phyloP scores from a whole-genome alignment of 129 eudicot genomes.

The Tanacetum coccineum region DNA sequence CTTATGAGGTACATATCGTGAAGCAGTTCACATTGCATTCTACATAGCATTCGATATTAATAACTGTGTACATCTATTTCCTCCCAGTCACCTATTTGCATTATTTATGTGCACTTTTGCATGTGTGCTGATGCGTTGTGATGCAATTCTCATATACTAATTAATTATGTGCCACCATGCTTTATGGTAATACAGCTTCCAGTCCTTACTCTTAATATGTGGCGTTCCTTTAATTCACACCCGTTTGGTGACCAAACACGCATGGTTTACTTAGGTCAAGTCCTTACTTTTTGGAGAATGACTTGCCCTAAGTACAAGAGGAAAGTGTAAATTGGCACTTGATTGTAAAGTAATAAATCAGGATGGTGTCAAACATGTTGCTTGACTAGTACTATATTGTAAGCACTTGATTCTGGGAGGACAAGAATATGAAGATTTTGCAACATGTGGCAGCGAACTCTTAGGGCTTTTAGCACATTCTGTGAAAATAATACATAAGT shows the following conservation, averaged over 20 bases:
- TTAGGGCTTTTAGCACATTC: neutral
- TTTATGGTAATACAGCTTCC: slow-evolving; percentile 13
- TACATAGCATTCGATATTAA: neutral
- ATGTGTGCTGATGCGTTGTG: neutral
- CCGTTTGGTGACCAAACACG: slow-evolving; percentile 14
- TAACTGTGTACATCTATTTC: neutral
- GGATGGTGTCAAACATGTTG: slow-evolving; percentile 6
- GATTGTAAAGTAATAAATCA: slow-evolving; percentile 13
- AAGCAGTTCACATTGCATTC: neutral
- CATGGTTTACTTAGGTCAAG: neutral
- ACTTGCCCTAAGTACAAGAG: neutral
- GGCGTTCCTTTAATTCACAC: neutral
- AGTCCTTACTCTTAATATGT: too few relatives aligned
- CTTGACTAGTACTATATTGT: neutral
- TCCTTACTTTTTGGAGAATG: neutral
- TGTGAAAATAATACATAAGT: neutral
- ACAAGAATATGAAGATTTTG: slow-evolving; percentile 4
- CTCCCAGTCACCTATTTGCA: neutral
- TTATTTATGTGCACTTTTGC: neutral
- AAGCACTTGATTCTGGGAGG: neutral
- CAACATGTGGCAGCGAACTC: slow-evolving; percentile 8
- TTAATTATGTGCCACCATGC: slow-evolving; percentile 6
- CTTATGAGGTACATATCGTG: neutral
- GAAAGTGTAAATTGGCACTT: neutral
- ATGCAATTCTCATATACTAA: slow-evolving; percentile 8